phyloP scores from a whole-genome alignment of 441 rosid species.

The Eruca vesicaria region DNA sequence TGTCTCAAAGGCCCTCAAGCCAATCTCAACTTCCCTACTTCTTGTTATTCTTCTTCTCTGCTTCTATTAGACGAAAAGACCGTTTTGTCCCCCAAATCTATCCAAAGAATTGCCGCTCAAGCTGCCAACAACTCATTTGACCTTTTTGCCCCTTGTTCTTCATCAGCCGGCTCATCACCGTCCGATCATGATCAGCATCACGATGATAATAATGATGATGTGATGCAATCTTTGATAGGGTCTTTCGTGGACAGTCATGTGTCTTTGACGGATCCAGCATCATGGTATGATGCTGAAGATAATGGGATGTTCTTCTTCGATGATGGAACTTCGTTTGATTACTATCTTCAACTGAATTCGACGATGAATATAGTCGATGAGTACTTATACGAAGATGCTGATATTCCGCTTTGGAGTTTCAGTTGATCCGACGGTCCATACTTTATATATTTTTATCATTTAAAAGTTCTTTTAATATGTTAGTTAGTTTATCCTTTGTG shows the following conservation, averaged over 20 bases:
- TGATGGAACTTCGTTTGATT: too few relatives aligned
- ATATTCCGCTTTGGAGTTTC: conserved; percentile 78
- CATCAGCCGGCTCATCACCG: conserved; percentile 28
- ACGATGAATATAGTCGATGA: conserved; percentile 35
- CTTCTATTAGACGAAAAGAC: conserved; percentile 26
- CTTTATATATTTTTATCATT: conserved; percentile 3
- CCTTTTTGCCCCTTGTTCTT: conserved; percentile 15
- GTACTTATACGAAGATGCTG: conserved; percentile 58
- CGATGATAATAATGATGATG: conserved; percentile 48
- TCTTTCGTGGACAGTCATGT: conserved; percentile 40
- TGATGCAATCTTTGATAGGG: too few relatives aligned
- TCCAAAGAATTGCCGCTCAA: conserved; percentile 69
- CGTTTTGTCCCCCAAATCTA: conserved; percentile 73
- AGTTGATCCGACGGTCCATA: conserved; percentile 39
- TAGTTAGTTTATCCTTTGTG: conserved; percentile 2
- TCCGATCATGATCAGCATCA: conserved; percentile 36
- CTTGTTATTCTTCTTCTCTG: not conserved
- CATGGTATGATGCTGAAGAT: too few relatives aligned
- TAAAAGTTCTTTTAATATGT: not conserved
- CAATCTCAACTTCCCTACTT: too few relatives aligned
- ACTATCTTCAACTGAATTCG: conserved; percentile 33
- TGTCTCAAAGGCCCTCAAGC: conserved; percentile 82
- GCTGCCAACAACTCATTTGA: conserved; percentile 29
- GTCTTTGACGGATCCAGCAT: too few relatives aligned
- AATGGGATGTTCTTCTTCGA: too few relatives aligned